Conservation (phyloP, 129 eudicot species). For the Flaveria ramosissima region DNA sequence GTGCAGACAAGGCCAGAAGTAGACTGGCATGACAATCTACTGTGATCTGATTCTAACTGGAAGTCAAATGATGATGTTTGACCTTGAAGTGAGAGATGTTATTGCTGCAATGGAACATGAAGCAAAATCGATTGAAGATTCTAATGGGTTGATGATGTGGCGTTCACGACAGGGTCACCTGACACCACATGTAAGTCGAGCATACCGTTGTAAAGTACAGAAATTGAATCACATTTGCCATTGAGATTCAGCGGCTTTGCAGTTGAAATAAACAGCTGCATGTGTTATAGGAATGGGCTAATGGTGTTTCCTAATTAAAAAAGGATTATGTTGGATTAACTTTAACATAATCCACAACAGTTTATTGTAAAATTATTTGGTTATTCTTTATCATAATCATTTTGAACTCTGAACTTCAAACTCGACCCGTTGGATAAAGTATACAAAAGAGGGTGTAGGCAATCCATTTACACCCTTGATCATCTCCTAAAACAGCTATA, state of each 20-base stretch:
- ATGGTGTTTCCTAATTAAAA: constrained; percentile 4
- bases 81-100: constrained; percentile 8
- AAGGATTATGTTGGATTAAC: neutral
- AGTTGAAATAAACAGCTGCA: constrained; percentile 16
- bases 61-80: constrained; percentile 22
- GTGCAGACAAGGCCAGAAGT: constrained; percentile 47
- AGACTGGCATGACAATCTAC: constrained; percentile 24
- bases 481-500: no score
- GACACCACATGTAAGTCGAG: constrained; percentile 22
- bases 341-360: neutral
- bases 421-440: neutral
- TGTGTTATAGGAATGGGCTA: constrained; percentile 12
- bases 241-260: constrained; percentile 19
- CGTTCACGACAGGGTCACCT: constrained; percentile 15
- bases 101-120: constrained; percentile 25
- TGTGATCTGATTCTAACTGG: neutral
- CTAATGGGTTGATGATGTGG: constrained; percentile 14
- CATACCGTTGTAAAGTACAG: constrained; percentile 22
- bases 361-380: neutral
- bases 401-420: neutral
- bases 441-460: neutral
- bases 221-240: constrained; percentile 10
- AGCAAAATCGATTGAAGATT: neutral
- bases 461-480: no score
- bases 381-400: neutral